A percentile compares a stretch with the other conserved stretches of the same genome.
Conservation (phyloP, 441 rosid species). For the Erodium moschatum region DNA sequence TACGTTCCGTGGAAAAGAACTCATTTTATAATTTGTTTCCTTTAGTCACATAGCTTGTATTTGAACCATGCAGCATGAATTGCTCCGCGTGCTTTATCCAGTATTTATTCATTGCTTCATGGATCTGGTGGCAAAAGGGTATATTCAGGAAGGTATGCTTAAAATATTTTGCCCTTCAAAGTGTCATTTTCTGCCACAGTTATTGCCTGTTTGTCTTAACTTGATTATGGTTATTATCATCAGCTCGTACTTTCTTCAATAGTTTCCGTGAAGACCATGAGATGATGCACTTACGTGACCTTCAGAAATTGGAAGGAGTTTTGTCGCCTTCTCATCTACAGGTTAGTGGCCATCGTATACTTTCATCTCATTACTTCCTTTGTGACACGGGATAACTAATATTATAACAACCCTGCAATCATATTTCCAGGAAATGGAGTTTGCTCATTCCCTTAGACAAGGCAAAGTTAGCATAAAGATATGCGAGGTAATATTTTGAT, state of each 20-base stretch:
- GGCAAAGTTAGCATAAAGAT: slow-evolving; percentile 82
- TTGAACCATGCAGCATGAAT: slow-evolving; percentile 62
- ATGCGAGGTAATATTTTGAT: slow-evolving; percentile 53
- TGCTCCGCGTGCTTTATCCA: slow-evolving; percentile 91
- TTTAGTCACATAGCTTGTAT: slow-evolving; percentile 10
- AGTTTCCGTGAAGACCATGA: slow-evolving; percentile 87
- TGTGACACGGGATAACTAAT: background rate
- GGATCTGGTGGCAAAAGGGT: slow-evolving; percentile 83
- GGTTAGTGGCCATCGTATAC: slow-evolving; percentile 35
- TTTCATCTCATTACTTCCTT: background rate
- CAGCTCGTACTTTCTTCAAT: slow-evolving; percentile 76
- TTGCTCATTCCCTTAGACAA: slow-evolving; percentile 80
- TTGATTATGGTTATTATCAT: slow-evolving; percentile 18
- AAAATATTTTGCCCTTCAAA: slow-evolving; percentile 10
- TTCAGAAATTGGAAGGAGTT: slow-evolving; percentile 89
- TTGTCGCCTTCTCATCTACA: slow-evolving; percentile 88
- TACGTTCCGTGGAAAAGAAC: background rate
- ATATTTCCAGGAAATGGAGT: slow-evolving; percentile 80
- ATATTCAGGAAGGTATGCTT: slow-evolving; percentile 69
- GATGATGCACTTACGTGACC: slow-evolving; percentile 74
- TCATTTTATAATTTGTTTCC: background rate
- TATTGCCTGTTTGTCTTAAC: slow-evolving; percentile 13
- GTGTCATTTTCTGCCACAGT: background rate
- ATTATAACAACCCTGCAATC: slow-evolving; percentile 4
- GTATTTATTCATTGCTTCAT: slow-evolving; percentile 88